Percentiles rank a stretch among this genome's conserved stretches.
These are phyloP conservation scores for Kokia cookei DNA, from an alignment of 441 rosid species.

Conservation along the genomic window DNA sequence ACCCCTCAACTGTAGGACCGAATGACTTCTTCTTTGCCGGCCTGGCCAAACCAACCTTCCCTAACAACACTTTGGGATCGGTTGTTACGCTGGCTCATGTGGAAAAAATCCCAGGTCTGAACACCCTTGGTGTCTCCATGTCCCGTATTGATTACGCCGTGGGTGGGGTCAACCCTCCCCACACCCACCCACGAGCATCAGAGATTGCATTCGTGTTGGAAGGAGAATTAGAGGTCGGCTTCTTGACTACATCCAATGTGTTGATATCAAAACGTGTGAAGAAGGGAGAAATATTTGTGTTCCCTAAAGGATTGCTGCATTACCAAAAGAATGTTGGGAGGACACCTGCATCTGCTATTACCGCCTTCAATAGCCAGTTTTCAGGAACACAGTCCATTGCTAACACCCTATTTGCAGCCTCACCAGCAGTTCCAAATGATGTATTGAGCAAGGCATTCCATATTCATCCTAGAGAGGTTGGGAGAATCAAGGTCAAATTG, in stretches of 20 bases:
- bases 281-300: constrained; percentile 36
- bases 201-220: constrained; percentile 46
- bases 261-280: constrained; percentile 32
- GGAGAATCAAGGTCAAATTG: constrained; percentile 31
- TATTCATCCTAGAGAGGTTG: constrained; percentile 20
- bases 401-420: constrained; percentile 32
- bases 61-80: constrained; percentile 38
- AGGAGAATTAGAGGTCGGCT: constrained; percentile 45
- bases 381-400: constrained; percentile 43
- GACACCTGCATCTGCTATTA: constrained; percentile 29
- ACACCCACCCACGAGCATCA: constrained; percentile 57
- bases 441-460: constrained; percentile 44
- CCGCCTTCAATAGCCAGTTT: constrained; percentile 54
- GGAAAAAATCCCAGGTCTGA: constrained; percentile 40
- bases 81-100: constrained; percentile 37
- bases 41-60: constrained; percentile 29
- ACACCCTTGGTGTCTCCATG: constrained; percentile 48
- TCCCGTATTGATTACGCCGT: constrained; percentile 55
- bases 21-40: constrained; percentile 40
- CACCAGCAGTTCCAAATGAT: constrained; percentile 35
- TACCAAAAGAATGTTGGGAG: constrained; percentile 38
- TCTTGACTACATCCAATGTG: constrained; percentile 43
- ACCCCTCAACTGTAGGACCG: constrained; percentile 12
- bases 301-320: constrained; percentile 51
- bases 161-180: constrained; percentile 56